Evolutionary conservation across 805 yeast genomes (phyloP).

Genomic region (Pichia phayaonensis): DNA sequence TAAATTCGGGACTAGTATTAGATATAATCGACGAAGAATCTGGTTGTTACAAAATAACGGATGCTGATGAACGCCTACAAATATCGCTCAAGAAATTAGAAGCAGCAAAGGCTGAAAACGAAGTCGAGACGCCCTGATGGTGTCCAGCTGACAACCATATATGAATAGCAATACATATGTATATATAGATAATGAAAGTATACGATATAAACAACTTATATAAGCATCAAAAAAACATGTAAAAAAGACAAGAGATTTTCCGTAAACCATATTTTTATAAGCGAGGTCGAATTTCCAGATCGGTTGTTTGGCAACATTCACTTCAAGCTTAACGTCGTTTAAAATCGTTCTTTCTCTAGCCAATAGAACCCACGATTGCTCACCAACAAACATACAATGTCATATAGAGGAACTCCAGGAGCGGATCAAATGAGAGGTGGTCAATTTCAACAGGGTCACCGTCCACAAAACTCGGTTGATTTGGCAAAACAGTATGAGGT

Average conservation of each 20-base stretch:
- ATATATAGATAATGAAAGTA: too few species aligned
- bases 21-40: conserved; percentile 21
- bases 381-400: not conserved
- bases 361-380: not conserved
- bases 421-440: not conserved
- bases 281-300: not conserved
- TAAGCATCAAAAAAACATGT: not conserved
- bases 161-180: too few species aligned
- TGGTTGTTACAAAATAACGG: conserved; percentile 32
- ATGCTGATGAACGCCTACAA: conserved; percentile 20
- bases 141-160: too few species aligned
- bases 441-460: conserved; percentile 6
- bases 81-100: conserved; percentile 4
- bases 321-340: not conserved
- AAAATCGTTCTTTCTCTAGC: too few species aligned
- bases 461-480: conserved; percentile 20
- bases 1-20: conserved; percentile 27
- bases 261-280: too few species aligned
- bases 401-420: not conserved
- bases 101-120: conserved; percentile 1
- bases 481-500: conserved; percentile 52
- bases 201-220: too few species aligned
- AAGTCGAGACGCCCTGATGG: too few species aligned
- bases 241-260: too few species aligned
- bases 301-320: not conserved